Conservation (phyloP, 1,284 basidiomycete species). For the Puccinia coronata region DNA sequence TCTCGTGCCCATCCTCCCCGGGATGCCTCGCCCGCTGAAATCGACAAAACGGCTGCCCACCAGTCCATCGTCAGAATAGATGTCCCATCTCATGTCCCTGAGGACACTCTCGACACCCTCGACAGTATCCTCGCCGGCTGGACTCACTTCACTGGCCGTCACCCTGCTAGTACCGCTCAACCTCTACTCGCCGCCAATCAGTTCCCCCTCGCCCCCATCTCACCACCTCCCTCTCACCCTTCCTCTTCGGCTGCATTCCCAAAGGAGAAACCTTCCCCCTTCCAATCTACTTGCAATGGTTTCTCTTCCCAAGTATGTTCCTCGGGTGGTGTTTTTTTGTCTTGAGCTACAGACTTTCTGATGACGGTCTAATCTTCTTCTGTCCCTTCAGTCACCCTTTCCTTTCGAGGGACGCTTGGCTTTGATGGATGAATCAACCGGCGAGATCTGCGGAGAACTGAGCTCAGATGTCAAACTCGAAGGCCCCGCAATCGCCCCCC, state of each 20-base stretch:
- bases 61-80: background rate
- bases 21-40: background rate
- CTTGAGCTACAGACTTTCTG: background rate
- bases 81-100: background rate
- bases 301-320: constrained; percentile 4
- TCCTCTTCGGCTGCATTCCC: constrained; percentile 1
- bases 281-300: constrained; percentile 1
- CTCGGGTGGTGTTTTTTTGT: background rate
- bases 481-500: background rate
- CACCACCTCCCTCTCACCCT: constrained; percentile 14
- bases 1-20: constrained; percentile 8
- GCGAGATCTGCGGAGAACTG: constrained; percentile 46
- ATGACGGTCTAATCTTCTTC: background rate
- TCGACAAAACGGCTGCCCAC: background rate
- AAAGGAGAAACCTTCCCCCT: background rate
- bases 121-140: constrained; percentile 37
- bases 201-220: background rate
- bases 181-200: constrained; percentile 9
- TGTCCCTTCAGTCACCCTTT: background rate
- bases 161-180: background rate
- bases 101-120: constrained; percentile 29
- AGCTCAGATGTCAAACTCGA: constrained; percentile 12
- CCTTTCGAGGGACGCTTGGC: constrained; percentile 38
- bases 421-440: constrained; percentile 46
- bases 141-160: constrained; percentile 28